Conservation (phyloP, 73 alveolate species). For the Stentor coeruleus region DNA sequence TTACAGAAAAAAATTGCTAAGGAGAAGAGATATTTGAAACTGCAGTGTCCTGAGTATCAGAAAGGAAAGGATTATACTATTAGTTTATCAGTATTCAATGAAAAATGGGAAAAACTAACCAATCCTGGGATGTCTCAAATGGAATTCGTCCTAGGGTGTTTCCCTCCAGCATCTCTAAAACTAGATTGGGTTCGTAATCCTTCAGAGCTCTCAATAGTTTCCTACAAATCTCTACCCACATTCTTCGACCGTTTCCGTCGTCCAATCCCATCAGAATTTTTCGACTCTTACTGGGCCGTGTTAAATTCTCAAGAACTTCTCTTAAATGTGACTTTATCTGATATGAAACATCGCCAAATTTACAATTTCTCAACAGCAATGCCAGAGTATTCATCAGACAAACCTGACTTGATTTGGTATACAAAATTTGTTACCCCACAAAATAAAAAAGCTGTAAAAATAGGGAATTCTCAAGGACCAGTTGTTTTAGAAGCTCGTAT, state of each 20-base stretch:
- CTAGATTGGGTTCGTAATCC: constrained; percentile 22
- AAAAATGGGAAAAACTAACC: not conserved
- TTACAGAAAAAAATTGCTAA: not conserved
- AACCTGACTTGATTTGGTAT: not conserved
- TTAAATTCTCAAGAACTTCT: constrained; percentile 23
- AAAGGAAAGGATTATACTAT: constrained; percentile 8
- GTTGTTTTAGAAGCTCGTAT: constrained; percentile 20
- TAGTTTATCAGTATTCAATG: constrained; percentile 10
- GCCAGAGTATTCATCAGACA: not conserved
- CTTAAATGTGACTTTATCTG: constrained; percentile 32
- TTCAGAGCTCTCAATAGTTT: not conserved
- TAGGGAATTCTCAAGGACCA: constrained; percentile 19
- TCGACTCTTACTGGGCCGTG: constrained; percentile 24
- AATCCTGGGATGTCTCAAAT: constrained; percentile 2
- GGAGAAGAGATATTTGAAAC: not conserved
- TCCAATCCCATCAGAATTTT: not conserved
- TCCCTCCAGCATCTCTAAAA: not conserved
- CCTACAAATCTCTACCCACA: not conserved
- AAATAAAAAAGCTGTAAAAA: not conserved
- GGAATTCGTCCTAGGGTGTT: not conserved
- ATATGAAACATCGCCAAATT: constrained; percentile 17
- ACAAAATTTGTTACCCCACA: constrained; percentile 4
- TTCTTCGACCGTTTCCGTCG: not conserved
- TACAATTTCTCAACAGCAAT: constrained; percentile 25
- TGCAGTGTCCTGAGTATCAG: not conserved